Base-by-base conservation (phyloP, 306 rosid genomes). In the Malus asiatica region DNA sequence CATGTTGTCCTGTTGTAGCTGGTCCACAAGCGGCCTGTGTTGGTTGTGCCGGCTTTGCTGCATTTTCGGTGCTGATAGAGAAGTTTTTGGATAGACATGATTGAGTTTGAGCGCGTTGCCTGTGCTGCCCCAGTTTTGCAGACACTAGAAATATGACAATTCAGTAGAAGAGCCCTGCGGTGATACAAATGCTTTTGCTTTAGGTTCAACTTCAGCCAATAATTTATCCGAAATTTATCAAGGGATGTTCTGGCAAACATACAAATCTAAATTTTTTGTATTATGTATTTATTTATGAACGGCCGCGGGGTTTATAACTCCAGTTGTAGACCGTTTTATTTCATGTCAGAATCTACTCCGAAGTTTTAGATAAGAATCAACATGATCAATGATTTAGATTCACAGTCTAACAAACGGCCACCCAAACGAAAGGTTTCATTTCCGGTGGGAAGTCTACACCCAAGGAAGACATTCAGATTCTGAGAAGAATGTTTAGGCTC, bases 31-130 rank as follows among this genome's bases (percentile, higher is more conserved):
- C 97, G 51, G 96, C 97, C 48, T 95, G 99, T 55, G 85, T 45
- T 9, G 98, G 98, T 52, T 94, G 98, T 76, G 98, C 95, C 32
- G 96, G 97, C 38, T 94, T 94, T 81, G 96, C 98, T 2, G 92
- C 99, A 68, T 95, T 95, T 84, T 90, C 97, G 22, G 96, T 88
- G 8, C 42, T 87, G 52, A 95, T 89, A 80, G 96, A 90, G 86
- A 95, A 95, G 83, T 95, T 95, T 82, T 76, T 89, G 72, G 97
- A 95, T 40, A 85, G 99, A 48, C 97, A 92, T 25, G 82, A 82
- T 74, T 91, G 68, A 64, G 19, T 32, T 64, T 32, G 84, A 88
- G 66, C 38, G 48, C 72, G 53, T 59, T 75, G 61, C 74, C 25
- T 16, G 1, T 66, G 64, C 53, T 30, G 62, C 52, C 4, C 59